Conservation (phyloP, 163 green algal genomes). For the Volvox carteri region DNA sequence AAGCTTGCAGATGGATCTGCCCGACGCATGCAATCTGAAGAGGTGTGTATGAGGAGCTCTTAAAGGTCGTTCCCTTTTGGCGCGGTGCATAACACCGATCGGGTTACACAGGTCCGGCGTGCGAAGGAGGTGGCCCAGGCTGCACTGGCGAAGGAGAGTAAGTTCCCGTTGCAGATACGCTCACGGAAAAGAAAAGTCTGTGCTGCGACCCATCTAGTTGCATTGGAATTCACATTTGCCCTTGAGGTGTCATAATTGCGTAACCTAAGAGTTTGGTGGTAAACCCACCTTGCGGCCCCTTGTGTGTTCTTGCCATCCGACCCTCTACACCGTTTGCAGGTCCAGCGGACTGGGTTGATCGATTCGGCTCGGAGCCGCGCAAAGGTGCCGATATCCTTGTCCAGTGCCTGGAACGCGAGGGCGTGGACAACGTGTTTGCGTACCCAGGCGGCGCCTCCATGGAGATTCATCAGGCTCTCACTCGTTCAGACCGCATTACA, state of each 20-base stretch:
- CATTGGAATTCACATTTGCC: too few relatives aligned
- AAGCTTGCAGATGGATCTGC: slow-evolving; percentile 50
- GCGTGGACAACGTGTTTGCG: slow-evolving; percentile 87
- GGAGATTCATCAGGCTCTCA: slow-evolving; percentile 99
- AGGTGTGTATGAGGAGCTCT: not conserved
- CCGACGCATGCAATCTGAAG: slow-evolving; percentile 22
- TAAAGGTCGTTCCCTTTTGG: not conserved
- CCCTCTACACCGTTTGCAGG: slow-evolving; percentile 51
- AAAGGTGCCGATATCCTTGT: slow-evolving; percentile 99
- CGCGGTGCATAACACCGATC: not conserved
- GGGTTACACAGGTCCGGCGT: slow-evolving; percentile 36
- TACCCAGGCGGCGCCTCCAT: slow-evolving; percentile 98
- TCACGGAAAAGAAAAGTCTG: too few relatives aligned
- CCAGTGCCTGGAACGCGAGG: slow-evolving; percentile 94
- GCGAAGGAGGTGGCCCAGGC: slow-evolving; percentile 50
- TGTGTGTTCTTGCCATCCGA: too few relatives aligned
- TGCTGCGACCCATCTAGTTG: not conserved
- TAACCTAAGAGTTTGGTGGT: too few relatives aligned
- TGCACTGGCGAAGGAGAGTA: slow-evolving; percentile 49
- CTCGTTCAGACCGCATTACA: slow-evolving; percentile 85
- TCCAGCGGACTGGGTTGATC: slow-evolving; percentile 85
- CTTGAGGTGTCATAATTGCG: too few relatives aligned
- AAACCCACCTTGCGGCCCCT: too few relatives aligned
- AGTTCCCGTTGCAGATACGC: slow-evolving; percentile 7
- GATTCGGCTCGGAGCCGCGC: slow-evolving; percentile 84